Evolutionary conservation across 345 rosid genomes (phyloP), one percentile per base, ranked within the genome.

Genomic region (Moringa oleifera): DNA sequence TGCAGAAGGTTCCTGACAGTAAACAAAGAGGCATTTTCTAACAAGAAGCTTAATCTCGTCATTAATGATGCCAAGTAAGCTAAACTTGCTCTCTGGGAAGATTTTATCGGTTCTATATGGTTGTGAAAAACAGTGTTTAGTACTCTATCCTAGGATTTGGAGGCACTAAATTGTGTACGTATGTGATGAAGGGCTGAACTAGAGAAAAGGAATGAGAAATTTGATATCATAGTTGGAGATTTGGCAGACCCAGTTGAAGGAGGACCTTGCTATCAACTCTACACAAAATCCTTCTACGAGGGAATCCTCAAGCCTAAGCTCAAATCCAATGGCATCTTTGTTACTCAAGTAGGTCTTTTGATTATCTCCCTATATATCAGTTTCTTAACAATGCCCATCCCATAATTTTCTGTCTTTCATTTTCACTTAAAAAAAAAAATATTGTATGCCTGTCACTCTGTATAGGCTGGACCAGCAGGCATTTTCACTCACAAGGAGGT

Each of bases 191-290:
- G 98, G 82, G 96, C 81, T 70, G 97, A 93, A 62, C 69, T 93
- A 59, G 83, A 80, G 84, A 79, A 68, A 47, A 87, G 91, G 60
- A 83, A 73, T 61, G 94, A 83, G 58, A 84, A 80, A 74, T 93
- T 77, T 68, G 98, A 93, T 61, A 70, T 93, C 28, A 93, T 93
- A 69, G 84, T 89, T n/a, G 98, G 98, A 67, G 98, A 93, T 70
- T 73, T 93, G 37, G 97, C 98, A 1, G 98, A 93, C 59, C 98
- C 98, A 24, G 96, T 93, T 33, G 97, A 90, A 80, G 97, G 97
- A 51, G 97, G 98, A 18, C 97, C 98, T 21, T 93, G 98, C 77
- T 93, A 89, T 79, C 90, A 93, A 63, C 98, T 93, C 62, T 93
- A 93, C 77, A 93, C 98, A 25, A 90, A 93, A 75, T 79, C 96